Conservation (phyloP, 2,329 filamentous ascomycete genomes). For the Colletotrichum sp. region DNA sequence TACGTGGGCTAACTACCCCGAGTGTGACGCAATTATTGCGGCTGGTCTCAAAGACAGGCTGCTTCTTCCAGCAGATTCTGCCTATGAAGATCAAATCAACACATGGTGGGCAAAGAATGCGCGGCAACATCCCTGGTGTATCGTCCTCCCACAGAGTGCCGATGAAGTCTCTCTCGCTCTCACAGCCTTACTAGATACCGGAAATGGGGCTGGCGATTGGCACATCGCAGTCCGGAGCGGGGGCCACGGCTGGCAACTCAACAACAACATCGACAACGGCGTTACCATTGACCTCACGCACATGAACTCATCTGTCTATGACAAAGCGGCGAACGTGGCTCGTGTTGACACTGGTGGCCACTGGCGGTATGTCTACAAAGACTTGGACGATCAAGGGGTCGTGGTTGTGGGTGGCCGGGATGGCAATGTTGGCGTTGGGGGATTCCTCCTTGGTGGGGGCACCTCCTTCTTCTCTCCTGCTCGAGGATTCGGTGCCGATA, state of each 20-base stretch:
- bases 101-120: constrained; percentile 22
- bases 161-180: constrained; percentile 27
- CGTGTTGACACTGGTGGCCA: constrained; percentile 23
- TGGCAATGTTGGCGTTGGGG: constrained; percentile 35
- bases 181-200: constrained; percentile 6
- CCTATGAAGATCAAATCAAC: constrained; percentile 9
- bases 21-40: constrained; percentile 17
- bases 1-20: accelerated
- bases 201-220: constrained; percentile 29
- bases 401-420: constrained; percentile 49
- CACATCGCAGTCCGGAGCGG: constrained; percentile 55
- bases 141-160: constrained; percentile 27
- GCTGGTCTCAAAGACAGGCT: not conserved
- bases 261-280: constrained; percentile 28
- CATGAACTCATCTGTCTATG: constrained; percentile 22
- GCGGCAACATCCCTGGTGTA: constrained; percentile 28
- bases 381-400: constrained; percentile 23
- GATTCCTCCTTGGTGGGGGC: constrained; percentile 32
- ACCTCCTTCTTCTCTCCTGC: constrained; percentile 22
- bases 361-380: constrained; percentile 16
- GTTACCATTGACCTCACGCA: constrained; percentile 32
- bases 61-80: not conserved
- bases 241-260: constrained; percentile 43
- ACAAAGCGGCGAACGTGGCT: constrained; percentile 24
- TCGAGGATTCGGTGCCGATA: constrained; percentile 44